Base-by-base conservation (phyloP, 2,329 filamentous ascomycete genomes). In the Diplodia seriata region DNA sequence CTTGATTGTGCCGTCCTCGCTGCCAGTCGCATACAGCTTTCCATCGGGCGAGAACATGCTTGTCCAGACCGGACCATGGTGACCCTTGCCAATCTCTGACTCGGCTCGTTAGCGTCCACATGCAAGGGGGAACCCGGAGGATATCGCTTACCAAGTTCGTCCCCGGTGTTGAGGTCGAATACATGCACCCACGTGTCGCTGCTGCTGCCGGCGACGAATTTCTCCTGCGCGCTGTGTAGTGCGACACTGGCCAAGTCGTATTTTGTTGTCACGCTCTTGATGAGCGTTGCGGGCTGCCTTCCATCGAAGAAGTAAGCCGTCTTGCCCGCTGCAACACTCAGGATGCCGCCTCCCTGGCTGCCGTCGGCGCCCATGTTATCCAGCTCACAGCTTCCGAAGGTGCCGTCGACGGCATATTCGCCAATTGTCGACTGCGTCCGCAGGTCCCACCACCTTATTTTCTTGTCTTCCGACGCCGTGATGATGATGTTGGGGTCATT, bases 11-110 rank as follows among this genome's bases (percentile, higher is more conserved):
- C 95, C 95, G 75, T 99, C 95, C 77, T 99, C 95, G 59, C 94
- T 97, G 36, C 92, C 95, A 1, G 95, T 99, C 1, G 94, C 95
- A 76, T 98, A 99, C 8, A 99, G 83, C 77, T 97, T 97, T 56
- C 94, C 94, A 75, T 99, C 95, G 0, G 95, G 95, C 0, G 94
- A 95, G 80, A 97, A 99, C 68, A 91, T 90, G 69, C 96, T 89
- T 6, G 93, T 97, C 95, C 95, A 99, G 70, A 99, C 95, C 1
- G 94, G 94, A 1, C 95, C 95, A 75, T 99, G 95, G 73, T 99
- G 95, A 29, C 95, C 95, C 81, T 97, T 97, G 82, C 97, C 92
- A 14, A 94, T 90, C 77, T 98, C 95, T 90, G 70, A 11, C 8
- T 11, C 11, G 26, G 57, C 23, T 38, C 43, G 68, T 68, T 56